Percentiles rank a stretch among this genome's conserved stretches.
Evolutionary conservation across 345 rosid species (phyloP).

Genomic region (Rhodamnia rubescens): DNA sequence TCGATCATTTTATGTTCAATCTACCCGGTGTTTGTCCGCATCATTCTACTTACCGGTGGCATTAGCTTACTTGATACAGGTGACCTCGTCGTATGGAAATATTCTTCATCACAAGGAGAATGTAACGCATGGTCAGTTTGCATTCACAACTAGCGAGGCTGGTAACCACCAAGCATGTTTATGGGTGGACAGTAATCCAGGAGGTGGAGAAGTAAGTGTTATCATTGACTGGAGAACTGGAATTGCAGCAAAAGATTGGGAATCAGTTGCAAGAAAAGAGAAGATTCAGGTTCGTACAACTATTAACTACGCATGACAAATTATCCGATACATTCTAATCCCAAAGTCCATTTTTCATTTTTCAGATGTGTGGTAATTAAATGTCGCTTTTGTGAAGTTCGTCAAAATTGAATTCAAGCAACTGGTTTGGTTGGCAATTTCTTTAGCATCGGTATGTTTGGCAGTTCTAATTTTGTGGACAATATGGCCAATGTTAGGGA

Average conservation of each 20-base stretch:
- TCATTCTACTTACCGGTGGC: neutral
- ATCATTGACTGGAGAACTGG: conserved; percentile 86
- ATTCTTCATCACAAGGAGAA: conserved; percentile 49
- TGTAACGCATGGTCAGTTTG: conserved; percentile 82
- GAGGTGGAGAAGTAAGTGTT: conserved; percentile 37
- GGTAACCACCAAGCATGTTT: conserved; percentile 78
- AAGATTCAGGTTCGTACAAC: conserved; percentile 58
- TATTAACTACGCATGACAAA: neutral
- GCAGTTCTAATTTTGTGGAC: neutral
- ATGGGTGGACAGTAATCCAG: conserved; percentile 32
- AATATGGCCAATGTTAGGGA: conserved; percentile 32
- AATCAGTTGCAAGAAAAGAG: conserved; percentile 74
- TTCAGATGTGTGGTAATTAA: neutral
- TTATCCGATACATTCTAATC: neutral
- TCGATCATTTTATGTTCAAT: neutral
- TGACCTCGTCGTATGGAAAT: conserved; percentile 70
- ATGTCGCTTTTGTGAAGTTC: neutral
- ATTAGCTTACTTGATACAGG: conserved; percentile 16
- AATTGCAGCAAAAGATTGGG: conserved; percentile 88
- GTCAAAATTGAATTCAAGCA: neutral
- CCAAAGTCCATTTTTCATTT: neutral
- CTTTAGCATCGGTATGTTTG: neutral
- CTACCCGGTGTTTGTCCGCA: neutral
- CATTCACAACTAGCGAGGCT: conserved; percentile 73
- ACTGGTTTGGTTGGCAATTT: neutral